Evolutionary conservation across 257 asterid species (phyloP).

Genomic region (Solanum piurae): DNA sequence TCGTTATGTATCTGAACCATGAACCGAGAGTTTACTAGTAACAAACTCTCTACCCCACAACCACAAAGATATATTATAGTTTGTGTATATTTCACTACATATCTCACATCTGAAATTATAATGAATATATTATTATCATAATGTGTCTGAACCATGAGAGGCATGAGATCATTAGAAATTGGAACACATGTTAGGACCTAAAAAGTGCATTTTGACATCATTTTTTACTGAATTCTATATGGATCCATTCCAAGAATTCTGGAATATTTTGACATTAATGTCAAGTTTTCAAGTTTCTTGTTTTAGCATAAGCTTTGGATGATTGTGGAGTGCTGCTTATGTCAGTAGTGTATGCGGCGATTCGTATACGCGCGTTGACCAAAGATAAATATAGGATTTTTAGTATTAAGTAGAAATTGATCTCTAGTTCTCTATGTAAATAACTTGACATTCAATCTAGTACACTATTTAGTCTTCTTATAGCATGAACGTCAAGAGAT

Average conservation of each 20-base stretch:
- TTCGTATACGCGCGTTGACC: not conserved
- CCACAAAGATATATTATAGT: not conserved
- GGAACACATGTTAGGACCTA: not conserved
- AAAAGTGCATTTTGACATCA: not conserved
- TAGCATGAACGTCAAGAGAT: too few species aligned
- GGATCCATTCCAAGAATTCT: not conserved
- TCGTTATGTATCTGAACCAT: not conserved
- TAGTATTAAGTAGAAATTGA: not conserved
- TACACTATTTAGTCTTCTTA: not conserved
- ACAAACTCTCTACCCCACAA: accelerated
- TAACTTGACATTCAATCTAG: not conserved
- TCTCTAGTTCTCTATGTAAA: too few species aligned
- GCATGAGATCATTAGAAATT: not conserved
- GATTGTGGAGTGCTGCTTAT: not conserved
- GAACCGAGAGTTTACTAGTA: not conserved
- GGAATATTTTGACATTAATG: not conserved
- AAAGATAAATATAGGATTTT: too few species aligned
- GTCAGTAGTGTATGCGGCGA: not conserved
- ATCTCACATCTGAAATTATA: accelerated
- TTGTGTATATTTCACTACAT: not conserved
- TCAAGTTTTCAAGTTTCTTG: not conserved
- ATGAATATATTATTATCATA: too few species aligned
- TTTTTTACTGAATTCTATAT: not conserved
- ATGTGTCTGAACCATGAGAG: not conserved
- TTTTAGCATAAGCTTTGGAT: not conserved